Evolutionary conservation across 495 filamentous ascomycete genomes (phyloP).

Genomic region (Xylaria palmicola): DNA sequence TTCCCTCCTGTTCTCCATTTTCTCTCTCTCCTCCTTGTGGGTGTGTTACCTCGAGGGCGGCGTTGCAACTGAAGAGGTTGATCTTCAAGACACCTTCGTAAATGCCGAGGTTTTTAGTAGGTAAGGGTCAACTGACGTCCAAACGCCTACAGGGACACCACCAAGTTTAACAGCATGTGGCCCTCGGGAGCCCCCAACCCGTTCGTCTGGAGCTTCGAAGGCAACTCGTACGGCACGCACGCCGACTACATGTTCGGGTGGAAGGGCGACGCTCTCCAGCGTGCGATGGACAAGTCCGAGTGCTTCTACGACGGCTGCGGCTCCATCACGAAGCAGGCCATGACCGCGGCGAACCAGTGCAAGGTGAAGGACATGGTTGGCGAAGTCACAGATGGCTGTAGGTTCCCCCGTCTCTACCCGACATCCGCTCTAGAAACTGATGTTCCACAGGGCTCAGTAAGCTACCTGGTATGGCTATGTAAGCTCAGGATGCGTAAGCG

Average conservation of each 20-base stretch:
- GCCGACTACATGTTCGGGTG: constrained; percentile 50
- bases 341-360: constrained; percentile 1
- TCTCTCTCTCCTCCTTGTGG: neutral
- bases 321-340: constrained; percentile 2
- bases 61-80: neutral
- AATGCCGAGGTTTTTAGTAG: no score
- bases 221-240: constrained; percentile 46
- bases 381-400: constrained; percentile 6
- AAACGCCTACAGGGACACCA: constrained; percentile 32
- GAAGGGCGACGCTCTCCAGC: constrained; percentile 45
- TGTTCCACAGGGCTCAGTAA: neutral
- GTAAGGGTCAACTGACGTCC: neutral
- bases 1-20: neutral
- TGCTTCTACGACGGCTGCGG: constrained; percentile 47
- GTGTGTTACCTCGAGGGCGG: no score
- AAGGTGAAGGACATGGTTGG: constrained; percentile 5
- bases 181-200: constrained; percentile 46
- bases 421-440: neutral
- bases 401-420: neutral
- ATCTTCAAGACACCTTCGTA: neutral
- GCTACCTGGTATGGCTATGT: constrained; percentile 5
- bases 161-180: constrained; percentile 48
- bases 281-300: constrained; percentile 40
- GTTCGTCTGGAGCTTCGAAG: constrained; percentile 46
- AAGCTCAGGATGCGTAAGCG: neutral